These are phyloP conservation scores for Flaveria trinervia DNA, from an alignment of 129 eudicot species.

Conservation along the genomic window DNA sequence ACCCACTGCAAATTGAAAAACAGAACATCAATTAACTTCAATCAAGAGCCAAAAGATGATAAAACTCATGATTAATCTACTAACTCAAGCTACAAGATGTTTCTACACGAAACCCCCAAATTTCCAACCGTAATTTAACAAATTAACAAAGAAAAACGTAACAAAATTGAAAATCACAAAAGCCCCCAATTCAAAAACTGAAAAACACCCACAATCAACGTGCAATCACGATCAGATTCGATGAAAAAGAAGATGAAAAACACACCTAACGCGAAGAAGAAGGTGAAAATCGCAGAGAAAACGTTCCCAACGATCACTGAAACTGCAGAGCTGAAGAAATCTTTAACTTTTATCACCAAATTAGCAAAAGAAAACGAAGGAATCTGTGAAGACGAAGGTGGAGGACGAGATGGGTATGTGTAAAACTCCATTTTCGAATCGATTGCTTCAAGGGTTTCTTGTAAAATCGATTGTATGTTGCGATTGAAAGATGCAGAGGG, in stretches of 20 bases:
- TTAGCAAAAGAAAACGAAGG: constrained; percentile 46
- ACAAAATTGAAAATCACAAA: constrained; percentile 5
- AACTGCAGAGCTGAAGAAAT: constrained; percentile 58
- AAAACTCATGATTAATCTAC: not conserved
- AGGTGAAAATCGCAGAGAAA: constrained; percentile 89
- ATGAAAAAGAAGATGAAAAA: not conserved
- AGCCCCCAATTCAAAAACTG: constrained; percentile 22
- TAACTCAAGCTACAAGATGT: too few relatives aligned
- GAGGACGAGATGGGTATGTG: constrained; percentile 67
- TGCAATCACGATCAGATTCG: not conserved
- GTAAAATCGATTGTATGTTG: not conserved
- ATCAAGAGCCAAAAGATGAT: not conserved
- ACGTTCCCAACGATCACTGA: constrained; percentile 73
- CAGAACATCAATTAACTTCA: constrained; percentile 27
- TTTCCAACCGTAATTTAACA: too few relatives aligned
- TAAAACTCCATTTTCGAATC: constrained; percentile 64
- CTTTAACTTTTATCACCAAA: constrained; percentile 50
- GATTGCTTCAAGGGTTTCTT: not conserved
- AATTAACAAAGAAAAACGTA: not conserved
- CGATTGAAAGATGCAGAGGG: not conserved
- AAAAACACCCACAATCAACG: not conserved
- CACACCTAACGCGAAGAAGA: constrained; percentile 86
- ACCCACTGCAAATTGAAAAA: constrained; percentile 64
- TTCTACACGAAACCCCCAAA: too few relatives aligned
- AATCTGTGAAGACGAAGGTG: constrained; percentile 44